Evolutionary conservation across 2,329 filamentous ascomycete species (phyloP).

Genomic region (Fusarium poae): DNA sequence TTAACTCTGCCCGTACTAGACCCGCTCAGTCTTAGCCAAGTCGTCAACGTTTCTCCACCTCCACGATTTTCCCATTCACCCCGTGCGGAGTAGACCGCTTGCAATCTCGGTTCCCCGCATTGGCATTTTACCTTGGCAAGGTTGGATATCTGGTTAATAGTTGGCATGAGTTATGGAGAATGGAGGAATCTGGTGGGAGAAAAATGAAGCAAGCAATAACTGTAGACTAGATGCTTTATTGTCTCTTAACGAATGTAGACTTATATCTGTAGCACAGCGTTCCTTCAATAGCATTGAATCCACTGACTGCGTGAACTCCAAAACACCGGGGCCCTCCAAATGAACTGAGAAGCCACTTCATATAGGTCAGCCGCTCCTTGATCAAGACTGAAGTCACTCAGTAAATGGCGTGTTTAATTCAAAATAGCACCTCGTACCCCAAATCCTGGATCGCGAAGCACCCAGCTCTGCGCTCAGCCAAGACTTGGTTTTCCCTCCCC

Average conservation of each 20-base stretch:
- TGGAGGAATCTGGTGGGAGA: conserved; percentile 19
- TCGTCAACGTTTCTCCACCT: conserved; percentile 20
- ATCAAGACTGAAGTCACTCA: conserved; percentile 2
- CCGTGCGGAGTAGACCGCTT: conserved; percentile 42
- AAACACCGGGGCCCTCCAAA: conserved; percentile 9
- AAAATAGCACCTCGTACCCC: conserved; percentile 2
- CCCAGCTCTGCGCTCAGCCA: conserved; percentile 8
- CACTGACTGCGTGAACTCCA: background rate
- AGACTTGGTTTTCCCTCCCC: conserved; percentile 6
- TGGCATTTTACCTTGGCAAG: conserved; percentile 1
- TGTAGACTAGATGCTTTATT: too few relatives aligned
- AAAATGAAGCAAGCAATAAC: conserved; percentile 23
- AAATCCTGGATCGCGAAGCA: conserved; percentile 1
- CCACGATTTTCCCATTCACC: conserved; percentile 30
- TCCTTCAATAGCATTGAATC: background rate
- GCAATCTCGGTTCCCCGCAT: conserved; percentile 38
- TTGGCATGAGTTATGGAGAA: conserved; percentile 16
- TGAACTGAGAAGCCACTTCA: conserved; percentile 1
- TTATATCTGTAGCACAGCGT: background rate
- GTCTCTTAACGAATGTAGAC: background rate
- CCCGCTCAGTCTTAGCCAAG: conserved; percentile 13
- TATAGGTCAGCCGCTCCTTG: background rate
- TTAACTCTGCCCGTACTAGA: conserved; percentile 30
- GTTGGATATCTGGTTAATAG: background rate
- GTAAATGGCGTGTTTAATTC: conserved; percentile 2